Percentiles rank a stretch among this genome's conserved stretches.
Evolutionary conservation across 2,329 filamentous ascomycete genomes (phyloP).

Genomic region (Microsporum canis): DNA sequence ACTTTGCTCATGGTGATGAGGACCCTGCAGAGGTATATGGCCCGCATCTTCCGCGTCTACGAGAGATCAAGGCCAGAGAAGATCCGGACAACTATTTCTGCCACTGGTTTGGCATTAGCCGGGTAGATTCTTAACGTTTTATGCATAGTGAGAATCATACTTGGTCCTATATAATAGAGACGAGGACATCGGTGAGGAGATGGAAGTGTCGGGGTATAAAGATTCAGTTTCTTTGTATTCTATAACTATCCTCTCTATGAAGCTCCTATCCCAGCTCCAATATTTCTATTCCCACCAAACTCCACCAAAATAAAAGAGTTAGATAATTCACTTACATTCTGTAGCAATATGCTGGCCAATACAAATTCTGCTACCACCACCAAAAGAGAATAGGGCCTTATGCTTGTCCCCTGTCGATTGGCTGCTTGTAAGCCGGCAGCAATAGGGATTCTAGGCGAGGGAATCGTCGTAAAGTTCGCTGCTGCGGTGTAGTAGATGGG

Average conservation of each 20-base stretch:
- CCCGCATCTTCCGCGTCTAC: neutral
- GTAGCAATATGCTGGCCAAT: neutral
- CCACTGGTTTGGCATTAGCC: neutral
- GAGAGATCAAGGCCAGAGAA: neutral
- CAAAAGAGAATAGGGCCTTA: neutral
- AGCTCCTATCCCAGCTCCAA: too few relatives aligned
- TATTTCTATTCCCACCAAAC: too few relatives aligned
- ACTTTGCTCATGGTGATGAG: neutral
- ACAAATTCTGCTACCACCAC: neutral
- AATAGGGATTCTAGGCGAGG: neutral
- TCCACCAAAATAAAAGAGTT: too few relatives aligned
- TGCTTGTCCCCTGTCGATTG: neutral
- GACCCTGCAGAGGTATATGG: neutral
- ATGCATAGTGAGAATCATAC: too few relatives aligned
- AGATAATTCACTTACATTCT: neutral
- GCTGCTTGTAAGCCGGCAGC: neutral
- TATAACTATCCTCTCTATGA: too few relatives aligned
- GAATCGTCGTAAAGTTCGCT: neutral
- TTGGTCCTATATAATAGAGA: too few relatives aligned
- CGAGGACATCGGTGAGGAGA: too few relatives aligned
- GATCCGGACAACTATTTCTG: neutral
- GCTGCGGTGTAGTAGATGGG: neutral
- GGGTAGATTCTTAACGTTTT: too few relatives aligned
- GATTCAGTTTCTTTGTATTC: too few relatives aligned
- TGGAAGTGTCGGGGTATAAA: too few relatives aligned